Conservation (phyloP, 306 rosid genomes). For the Acacia melanoxylon region DNA sequence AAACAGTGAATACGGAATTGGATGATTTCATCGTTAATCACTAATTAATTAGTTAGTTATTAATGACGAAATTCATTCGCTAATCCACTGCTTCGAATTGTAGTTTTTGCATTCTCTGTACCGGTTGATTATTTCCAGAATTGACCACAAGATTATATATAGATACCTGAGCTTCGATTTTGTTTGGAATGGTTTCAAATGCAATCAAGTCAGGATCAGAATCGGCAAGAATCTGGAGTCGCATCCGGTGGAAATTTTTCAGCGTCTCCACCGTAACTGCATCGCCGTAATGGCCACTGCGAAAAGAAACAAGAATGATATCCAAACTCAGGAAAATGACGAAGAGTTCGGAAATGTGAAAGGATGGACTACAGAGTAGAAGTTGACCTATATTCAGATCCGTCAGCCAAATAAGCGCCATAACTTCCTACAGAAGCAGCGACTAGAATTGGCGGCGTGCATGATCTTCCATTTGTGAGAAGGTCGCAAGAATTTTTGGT, state of each 20-base stretch:
- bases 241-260: slow-evolving; percentile 59
- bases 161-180: slow-evolving; percentile 57
- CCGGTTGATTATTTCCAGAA: neutral
- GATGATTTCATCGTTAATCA: too few relatives aligned
- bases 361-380: neutral
- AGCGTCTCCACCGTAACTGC: slow-evolving; percentile 52
- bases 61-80: too few relatives aligned
- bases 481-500: slow-evolving; percentile 56
- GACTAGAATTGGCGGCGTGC: slow-evolving; percentile 54
- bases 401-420: slow-evolving; percentile 85
- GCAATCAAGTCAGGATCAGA: slow-evolving; percentile 61
- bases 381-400: slow-evolving; percentile 58
- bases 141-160: neutral
- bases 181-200: slow-evolving; percentile 63
- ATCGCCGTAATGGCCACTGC: slow-evolving; percentile 61
- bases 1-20: too few relatives aligned
- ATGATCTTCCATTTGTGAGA: slow-evolving; percentile 25
- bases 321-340: neutral
- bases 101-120: neutral
- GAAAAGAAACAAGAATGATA: neutral
- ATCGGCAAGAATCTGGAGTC: slow-evolving; percentile 54
- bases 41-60: too few relatives aligned
- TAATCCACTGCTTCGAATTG: too few relatives aligned
- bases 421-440: slow-evolving; percentile 98
- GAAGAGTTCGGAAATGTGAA: neutral